Conservation (phyloP, 2,329 filamentous ascomycete species). For the Zarea fungicola region DNA sequence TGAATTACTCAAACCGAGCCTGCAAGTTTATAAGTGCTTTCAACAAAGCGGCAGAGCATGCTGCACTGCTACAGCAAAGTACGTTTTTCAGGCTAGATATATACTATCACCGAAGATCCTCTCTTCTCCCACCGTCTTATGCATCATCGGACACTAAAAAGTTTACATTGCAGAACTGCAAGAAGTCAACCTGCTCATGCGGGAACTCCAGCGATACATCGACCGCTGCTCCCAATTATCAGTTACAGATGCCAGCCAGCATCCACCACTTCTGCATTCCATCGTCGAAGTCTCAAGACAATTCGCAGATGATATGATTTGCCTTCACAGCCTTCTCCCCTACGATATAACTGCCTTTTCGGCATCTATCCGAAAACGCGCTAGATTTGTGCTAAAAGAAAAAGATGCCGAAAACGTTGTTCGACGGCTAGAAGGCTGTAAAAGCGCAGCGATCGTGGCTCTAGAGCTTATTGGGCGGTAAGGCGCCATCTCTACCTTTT, state of each 20-base stretch:
- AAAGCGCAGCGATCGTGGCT: too few species aligned
- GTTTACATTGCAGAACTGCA: not conserved
- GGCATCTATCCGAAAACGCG: too few species aligned
- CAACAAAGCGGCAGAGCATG: not conserved
- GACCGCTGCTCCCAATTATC: not conserved
- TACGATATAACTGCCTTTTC: too few species aligned
- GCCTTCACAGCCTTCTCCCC: too few species aligned
- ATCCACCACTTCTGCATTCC: not conserved
- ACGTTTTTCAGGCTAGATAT: not conserved
- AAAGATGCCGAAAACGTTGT: too few species aligned
- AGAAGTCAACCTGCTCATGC: not conserved
- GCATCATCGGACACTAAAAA: not conserved
- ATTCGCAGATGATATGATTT: not conserved
- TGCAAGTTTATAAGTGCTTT: not conserved
- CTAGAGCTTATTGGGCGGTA: too few species aligned
- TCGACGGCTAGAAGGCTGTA: too few species aligned
- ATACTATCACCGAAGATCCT: not conserved
- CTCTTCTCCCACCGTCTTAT: not conserved
- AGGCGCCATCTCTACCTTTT: too few species aligned
- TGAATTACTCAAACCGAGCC: not conserved
- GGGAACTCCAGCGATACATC: not conserved
- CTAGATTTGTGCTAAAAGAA: too few species aligned
- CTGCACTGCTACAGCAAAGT: not conserved
- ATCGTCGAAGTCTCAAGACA: not conserved
- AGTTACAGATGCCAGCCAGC: not conserved